Percentiles rank a stretch among this genome's conserved stretches.
Conservation (phyloP, 2,329 filamentous ascomycete species). For the Alternaria triticina region DNA sequence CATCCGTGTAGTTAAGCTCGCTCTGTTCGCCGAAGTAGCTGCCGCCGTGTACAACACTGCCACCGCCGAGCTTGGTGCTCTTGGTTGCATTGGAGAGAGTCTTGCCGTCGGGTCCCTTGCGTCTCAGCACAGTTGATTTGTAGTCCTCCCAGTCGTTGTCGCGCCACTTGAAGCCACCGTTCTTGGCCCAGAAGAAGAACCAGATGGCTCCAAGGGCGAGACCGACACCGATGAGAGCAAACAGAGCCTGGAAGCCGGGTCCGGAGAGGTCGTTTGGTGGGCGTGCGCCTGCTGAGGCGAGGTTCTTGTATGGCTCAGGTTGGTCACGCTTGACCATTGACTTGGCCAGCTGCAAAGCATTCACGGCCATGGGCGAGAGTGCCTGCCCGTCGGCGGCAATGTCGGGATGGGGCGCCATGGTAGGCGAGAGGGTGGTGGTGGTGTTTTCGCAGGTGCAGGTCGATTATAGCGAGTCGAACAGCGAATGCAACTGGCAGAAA, state of each 20-base stretch:
- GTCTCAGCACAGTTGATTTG: conserved; percentile 89
- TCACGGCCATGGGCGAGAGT: conserved; percentile 40
- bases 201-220: conserved; percentile 82
- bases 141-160: conserved; percentile 96
- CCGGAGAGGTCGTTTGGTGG: conserved; percentile 53
- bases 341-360: conserved; percentile 36
- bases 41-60: conserved; percentile 75
- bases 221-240: conserved; percentile 79
- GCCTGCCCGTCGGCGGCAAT: conserved; percentile 23
- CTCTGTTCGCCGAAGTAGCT: conserved; percentile 48
- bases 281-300: conserved; percentile 44
- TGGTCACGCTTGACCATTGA: conserved; percentile 37
- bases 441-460: conserved; percentile 11
- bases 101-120: conserved; percentile 87
- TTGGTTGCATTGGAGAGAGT: conserved; percentile 82
- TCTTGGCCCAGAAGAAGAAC: conserved; percentile 98
- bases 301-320: conserved; percentile 17
- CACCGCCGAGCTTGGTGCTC: conserved; percentile 84
- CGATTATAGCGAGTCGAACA: not conserved
- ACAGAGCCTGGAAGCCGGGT: conserved; percentile 77
- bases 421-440: conserved; percentile 22
- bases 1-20: conserved; percentile 53
- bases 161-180: conserved; percentile 89
- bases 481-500: conserved; percentile 23
- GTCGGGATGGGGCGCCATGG: conserved; percentile 41